These are phyloP conservation scores for Aureobasidium sp. DNA, from an alignment of 2,329 filamentous ascomycete genomes.

Conservation along the genomic window DNA sequence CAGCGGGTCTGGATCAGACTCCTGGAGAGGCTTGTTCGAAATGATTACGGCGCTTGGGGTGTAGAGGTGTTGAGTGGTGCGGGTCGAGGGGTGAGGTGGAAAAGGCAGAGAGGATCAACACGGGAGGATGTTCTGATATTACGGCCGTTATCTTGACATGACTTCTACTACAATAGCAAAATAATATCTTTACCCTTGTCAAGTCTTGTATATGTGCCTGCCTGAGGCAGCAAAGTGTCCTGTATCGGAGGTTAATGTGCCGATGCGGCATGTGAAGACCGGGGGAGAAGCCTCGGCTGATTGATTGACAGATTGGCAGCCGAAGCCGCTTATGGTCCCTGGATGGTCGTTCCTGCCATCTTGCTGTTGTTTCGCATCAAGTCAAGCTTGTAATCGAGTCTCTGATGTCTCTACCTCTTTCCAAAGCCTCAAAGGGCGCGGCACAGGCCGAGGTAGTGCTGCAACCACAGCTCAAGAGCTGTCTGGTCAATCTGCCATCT, in stretches of 20 bases:
- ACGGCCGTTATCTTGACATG: not conserved
- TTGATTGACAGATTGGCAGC: conserved; percentile 9
- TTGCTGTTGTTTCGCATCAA: not conserved
- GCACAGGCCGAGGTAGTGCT: conserved; percentile 79
- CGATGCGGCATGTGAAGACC: conserved; percentile 11
- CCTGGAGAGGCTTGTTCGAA: not conserved
- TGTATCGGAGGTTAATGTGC: not conserved
- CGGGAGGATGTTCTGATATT: not conserved
- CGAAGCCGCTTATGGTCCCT: not conserved
- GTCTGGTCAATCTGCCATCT: conserved; percentile 91
- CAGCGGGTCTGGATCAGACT: not conserved
- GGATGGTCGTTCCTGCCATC: not conserved
- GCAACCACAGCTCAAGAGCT: conserved; percentile 86
- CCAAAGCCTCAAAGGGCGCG: not conserved
- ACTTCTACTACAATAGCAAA: conserved; percentile 1
- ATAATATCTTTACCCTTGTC: not conserved
- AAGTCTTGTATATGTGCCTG: not conserved
- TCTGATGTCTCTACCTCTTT: not conserved
- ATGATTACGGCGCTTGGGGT: not conserved
- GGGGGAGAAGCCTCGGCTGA: conserved; percentile 13
- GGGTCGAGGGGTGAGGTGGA: not conserved
- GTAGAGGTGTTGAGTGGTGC: not conserved
- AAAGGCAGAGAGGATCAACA: not conserved
- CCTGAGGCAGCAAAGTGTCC: not conserved
- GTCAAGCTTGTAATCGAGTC: not conserved